These are phyloP conservation scores for Trichosporon coremiiforme DNA, from an alignment of 1,284 basidiomycete genomes.

Conservation along the genomic window DNA sequence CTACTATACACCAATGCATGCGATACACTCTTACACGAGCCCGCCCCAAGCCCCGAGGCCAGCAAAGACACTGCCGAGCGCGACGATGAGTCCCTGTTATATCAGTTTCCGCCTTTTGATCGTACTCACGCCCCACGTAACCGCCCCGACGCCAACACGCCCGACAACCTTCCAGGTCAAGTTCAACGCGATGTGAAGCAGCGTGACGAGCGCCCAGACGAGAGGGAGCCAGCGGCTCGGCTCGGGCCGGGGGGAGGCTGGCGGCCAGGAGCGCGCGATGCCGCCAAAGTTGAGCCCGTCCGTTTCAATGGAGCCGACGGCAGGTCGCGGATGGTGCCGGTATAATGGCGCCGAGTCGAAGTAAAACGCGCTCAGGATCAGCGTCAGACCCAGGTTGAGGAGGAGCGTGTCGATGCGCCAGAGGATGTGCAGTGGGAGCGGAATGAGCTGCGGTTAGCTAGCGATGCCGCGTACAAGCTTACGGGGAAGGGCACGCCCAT, in stretches of 20 bases:
- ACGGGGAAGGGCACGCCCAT: slow-evolving; percentile 54
- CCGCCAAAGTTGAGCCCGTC: neutral
- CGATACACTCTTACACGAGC: slow-evolving; percentile 40
- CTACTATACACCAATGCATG: slow-evolving; percentile 3
- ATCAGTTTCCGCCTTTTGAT: slow-evolving; percentile 2
- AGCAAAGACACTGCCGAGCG: slow-evolving; percentile 54
- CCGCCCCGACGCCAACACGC: slow-evolving; percentile 51
- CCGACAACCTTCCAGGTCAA: slow-evolving; percentile 54
- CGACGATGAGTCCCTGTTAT: slow-evolving; percentile 52
- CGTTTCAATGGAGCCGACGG: slow-evolving; percentile 6
- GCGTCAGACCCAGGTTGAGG: slow-evolving; percentile 57
- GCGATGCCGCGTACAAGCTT: too few species aligned
- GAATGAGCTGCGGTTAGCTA: slow-evolving; percentile 46
- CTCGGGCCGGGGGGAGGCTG: slow-evolving; percentile 33
- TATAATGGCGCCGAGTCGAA: slow-evolving; percentile 54
- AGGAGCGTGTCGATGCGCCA: slow-evolving; percentile 57
- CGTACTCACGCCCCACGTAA: slow-evolving; percentile 56
- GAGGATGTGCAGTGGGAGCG: slow-evolving; percentile 52
- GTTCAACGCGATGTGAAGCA: slow-evolving; percentile 46
- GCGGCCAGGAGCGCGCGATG: slow-evolving; percentile 25
- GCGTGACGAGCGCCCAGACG: slow-evolving; percentile 43
- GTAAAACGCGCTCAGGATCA: slow-evolving; percentile 54
- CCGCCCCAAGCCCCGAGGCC: slow-evolving; percentile 56
- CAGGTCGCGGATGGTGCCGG: slow-evolving; percentile 29
- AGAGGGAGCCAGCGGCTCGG: slow-evolving; percentile 38